Conservation (phyloP, 1,284 basidiomycete species). For the Trichosporon sp. region DNA sequence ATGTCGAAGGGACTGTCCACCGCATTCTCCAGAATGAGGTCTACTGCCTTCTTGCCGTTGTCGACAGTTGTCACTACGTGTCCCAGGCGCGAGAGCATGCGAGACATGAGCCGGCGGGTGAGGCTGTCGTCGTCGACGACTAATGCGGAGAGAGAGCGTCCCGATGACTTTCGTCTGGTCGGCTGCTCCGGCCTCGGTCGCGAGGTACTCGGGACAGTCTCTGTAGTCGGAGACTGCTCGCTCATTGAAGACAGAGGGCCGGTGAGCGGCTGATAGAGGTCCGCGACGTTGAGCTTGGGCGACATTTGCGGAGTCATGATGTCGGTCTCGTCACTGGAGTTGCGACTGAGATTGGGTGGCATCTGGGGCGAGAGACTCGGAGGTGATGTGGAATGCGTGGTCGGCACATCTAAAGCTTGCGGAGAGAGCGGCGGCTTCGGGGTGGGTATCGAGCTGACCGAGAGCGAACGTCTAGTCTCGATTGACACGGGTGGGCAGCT, state of each 20-base stretch:
- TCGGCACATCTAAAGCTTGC: background rate
- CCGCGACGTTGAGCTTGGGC: background rate
- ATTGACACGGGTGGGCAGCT: background rate
- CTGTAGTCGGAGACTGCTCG: background rate
- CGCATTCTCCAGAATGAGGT: slow-evolving; percentile 62
- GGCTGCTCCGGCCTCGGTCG: background rate
- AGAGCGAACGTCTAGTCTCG: background rate
- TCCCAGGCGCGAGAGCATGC: slow-evolving; percentile 75
- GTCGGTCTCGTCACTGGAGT: background rate
- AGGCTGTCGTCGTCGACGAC: slow-evolving; percentile 58
- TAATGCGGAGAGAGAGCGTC: slow-evolving; percentile 39
- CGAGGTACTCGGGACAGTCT: background rate
- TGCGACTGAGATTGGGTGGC: background rate
- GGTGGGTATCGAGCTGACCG: background rate
- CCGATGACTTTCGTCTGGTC: background rate
- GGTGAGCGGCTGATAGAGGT: background rate
- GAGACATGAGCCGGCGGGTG: slow-evolving; percentile 78
- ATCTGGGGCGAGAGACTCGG: background rate
- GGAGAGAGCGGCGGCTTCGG: no score
- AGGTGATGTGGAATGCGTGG: background rate
- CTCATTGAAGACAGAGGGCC: background rate
- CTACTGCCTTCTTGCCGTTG: slow-evolving; percentile 78
- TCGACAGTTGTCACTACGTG: slow-evolving; percentile 79
- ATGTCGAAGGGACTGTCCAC: slow-evolving; percentile 27
- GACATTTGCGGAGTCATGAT: slow-evolving; percentile 20